Evolutionary conservation across 305 asterid genomes (phyloP), one percentile per base, ranked within the genome.

Genomic region (Fraxinus sp.): DNA sequence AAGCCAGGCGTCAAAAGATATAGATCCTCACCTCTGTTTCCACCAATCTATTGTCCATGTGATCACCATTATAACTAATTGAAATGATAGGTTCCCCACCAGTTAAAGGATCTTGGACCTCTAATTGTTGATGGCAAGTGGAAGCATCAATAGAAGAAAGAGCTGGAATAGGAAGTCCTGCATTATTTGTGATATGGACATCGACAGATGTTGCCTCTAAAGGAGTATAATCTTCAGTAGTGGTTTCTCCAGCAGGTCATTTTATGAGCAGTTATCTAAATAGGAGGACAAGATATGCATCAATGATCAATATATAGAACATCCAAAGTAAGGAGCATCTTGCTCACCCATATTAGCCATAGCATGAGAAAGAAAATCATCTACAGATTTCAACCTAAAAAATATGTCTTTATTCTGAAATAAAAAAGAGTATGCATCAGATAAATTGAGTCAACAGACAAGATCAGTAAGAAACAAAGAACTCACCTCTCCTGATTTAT

Each of bases 401-500:
- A 85, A 85, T 79, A 86, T 84, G 55, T 86, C 94, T 70, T 90
- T 86, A 84, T 80, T 89, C 97, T 93, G 88, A 77, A 78, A 72
- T 72, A 43, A 81, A 70, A 59, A 84, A 74, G 77, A 78, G 43
- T 66, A 73, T 11, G 52, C 71, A 70, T 85, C 85, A 89, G 76
- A 14, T 77, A 77, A 49, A 55, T 24, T 33, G 87, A 83, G 75
- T 24, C 33, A 77, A 75, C 11, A 18, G 62, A 71, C 8, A 77
- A 36, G 49, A 62, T 41, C 30, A 71, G 83, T 75, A 62, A 79
- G 72, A 55, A 83, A 80, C 43, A 79, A 74, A 83, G 18, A 79
- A 79, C 84, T 83, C 87, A 92, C 95, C 92, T 90, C 93, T 79
- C 88, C 90, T 28, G 93, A 83, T 82, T 82, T 88, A 41, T 83